Conservation (phyloP, 805 yeast species). For the Lipomyces kockii region DNA sequence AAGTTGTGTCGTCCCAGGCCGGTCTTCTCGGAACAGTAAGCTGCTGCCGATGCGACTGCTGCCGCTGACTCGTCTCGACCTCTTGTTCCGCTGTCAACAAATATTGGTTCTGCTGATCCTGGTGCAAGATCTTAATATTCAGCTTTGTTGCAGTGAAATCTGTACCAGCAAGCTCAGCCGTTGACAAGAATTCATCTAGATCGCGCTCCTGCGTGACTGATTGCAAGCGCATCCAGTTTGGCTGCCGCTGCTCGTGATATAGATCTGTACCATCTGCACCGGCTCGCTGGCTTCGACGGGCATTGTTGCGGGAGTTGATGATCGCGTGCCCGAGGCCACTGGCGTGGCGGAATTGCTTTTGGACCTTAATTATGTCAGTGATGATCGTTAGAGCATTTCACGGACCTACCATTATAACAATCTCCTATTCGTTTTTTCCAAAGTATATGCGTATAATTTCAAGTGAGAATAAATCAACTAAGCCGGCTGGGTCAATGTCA, state of each 20-base stretch:
- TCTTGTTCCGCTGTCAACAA: slow-evolving; percentile 64
- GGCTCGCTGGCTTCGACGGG: slow-evolving; percentile 17
- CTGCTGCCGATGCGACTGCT: slow-evolving; percentile 54
- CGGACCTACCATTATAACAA: not conserved
- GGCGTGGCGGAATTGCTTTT: slow-evolving; percentile 29
- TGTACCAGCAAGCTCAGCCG: slow-evolving; percentile 94
- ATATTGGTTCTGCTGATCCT: slow-evolving; percentile 60
- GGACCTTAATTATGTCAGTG: slow-evolving; percentile 19
- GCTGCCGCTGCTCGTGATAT: slow-evolving; percentile 47
- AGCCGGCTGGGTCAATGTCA: not conserved
- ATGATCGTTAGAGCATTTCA: not conserved
- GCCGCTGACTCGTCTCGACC: slow-evolving; percentile 64
- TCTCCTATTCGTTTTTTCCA: not conserved
- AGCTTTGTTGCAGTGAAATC: slow-evolving; percentile 93
- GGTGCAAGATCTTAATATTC: slow-evolving; percentile 81
- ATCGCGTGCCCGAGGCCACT: slow-evolving; percentile 36
- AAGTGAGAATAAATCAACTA: not conserved
- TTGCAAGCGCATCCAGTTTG: slow-evolving; percentile 84
- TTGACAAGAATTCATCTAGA: slow-evolving; percentile 88
- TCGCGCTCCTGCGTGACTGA: slow-evolving; percentile 95
- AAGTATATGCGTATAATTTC: not conserved
- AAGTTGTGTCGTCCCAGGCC: slow-evolving; percentile 72
- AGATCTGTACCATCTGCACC: slow-evolving; percentile 22
- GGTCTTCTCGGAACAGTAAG: slow-evolving; percentile 95
- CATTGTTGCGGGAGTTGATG: slow-evolving; percentile 29